Conservation (phyloP, 2,329 filamentous ascomycete species). For the Calonectria pseudoturangicola region DNA sequence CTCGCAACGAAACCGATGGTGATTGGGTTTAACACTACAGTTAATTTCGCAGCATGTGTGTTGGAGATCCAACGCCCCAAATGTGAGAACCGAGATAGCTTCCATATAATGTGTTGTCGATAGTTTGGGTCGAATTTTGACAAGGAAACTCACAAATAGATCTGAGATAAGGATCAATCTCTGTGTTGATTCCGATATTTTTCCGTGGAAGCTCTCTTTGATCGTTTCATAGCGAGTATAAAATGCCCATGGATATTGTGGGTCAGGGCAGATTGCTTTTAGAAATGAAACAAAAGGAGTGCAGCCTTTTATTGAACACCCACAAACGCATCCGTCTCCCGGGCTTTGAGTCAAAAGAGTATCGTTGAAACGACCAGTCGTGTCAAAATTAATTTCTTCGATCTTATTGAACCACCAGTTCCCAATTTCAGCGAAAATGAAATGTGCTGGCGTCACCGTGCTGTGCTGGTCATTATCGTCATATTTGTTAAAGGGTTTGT, state of each 20-base stretch:
- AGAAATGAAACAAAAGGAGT: not conserved
- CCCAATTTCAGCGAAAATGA: not conserved
- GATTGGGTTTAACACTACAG: not conserved
- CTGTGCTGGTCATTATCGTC: not conserved
- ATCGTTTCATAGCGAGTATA: not conserved
- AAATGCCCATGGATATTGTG: not conserved
- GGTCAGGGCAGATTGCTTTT: not conserved
- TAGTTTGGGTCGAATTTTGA: not conserved
- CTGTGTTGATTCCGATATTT: not conserved
- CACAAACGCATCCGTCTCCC: not conserved
- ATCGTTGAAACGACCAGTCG: not conserved
- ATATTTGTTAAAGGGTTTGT: fast-evolving
- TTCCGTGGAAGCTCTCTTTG: not conserved
- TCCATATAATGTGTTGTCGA: not conserved
- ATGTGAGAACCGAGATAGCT: not conserved
- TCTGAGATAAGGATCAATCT: not conserved
- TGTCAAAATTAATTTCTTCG: fast-evolving
- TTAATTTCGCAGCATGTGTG: not conserved
- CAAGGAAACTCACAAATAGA: not conserved
- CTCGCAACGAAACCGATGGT: not conserved
- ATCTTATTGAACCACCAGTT: not conserved
- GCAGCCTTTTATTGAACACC: not conserved
- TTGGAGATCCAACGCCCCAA: not conserved
- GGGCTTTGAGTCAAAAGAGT: not conserved
- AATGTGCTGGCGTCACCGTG: not conserved